A percentile compares a stretch with the other conserved stretches of the same genome.
These are phyloP conservation scores for Salix koriyanagi DNA, from an alignment of 345 rosid genomes.

Conservation along the genomic window DNA sequence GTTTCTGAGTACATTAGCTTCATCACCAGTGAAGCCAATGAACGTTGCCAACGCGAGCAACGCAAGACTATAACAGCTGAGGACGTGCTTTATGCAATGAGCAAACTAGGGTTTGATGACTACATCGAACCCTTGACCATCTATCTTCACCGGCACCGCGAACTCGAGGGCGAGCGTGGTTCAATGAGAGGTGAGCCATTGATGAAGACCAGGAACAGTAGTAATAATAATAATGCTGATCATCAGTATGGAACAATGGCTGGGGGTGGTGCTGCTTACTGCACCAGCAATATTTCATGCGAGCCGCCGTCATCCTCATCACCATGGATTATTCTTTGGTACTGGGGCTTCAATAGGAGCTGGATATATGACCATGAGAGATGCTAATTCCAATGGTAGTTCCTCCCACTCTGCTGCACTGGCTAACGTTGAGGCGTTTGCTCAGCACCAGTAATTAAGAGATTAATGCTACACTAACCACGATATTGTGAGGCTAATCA, in stretches of 20 bases:
- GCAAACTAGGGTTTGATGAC: constrained; percentile 37
- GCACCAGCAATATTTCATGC: constrained; percentile 40
- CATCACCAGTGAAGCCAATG: constrained; percentile 36
- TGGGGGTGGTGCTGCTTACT: constrained; percentile 32
- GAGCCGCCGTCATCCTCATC: constrained; percentile 29
- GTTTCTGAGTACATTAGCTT: constrained; percentile 36
- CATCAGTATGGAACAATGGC: constrained; percentile 39
- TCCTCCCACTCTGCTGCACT: constrained; percentile 20
- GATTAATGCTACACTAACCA: constrained; percentile 1
- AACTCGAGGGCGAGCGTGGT: constrained; percentile 38
- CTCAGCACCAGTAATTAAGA: constrained; percentile 34
- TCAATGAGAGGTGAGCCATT: constrained; percentile 47
- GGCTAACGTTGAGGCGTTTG: constrained; percentile 21
- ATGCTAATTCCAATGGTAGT: constrained; percentile 17
- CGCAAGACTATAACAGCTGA: constrained; percentile 36
- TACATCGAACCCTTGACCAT: constrained; percentile 32
- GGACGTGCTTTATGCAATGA: constrained; percentile 32
- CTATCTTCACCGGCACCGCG: constrained; percentile 31
- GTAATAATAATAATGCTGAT: neutral
- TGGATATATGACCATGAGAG: constrained; percentile 26
- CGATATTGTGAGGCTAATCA: constrained; percentile 1
- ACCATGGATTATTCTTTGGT: constrained; percentile 42
- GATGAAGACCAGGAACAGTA: constrained; percentile 42
- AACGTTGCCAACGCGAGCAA: constrained; percentile 38
- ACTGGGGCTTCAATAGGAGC: constrained; percentile 21